Evolutionary conservation across 1,284 basidiomycete genomes (phyloP), one percentile per base, ranked within the genome.

Genomic region (Ustilago curta): DNA sequence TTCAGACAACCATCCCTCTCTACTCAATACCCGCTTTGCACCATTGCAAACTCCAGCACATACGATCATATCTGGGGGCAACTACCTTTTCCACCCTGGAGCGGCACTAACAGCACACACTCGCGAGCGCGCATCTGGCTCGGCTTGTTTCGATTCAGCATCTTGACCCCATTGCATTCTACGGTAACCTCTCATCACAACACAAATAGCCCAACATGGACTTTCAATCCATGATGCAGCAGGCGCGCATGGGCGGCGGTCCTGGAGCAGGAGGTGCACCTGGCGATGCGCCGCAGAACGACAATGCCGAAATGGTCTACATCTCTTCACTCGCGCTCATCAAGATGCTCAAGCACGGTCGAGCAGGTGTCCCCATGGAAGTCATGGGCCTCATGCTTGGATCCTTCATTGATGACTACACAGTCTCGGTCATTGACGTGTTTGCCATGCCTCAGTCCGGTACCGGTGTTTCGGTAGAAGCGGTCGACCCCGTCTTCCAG

Each of bases 401-500:
- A 27, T 95, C 98, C 85, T 99, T 99, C 79, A 93, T 99, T 50
- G 97, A 99, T 87, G 97, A 99, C 84, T 99, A 97, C 87, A 80
- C 82, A 21, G 84, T 88, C 50, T 87, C 96, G 85, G 95, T 97
- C 59, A 93, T 98, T 84, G 97, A 99, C 84, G 97, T 99, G 70
- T 99, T 99, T 84, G 97, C 97, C 48, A 99, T 99, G 97, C 97
- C 97, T 37, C 97, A 99, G 84, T 95, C 94, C 19, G 97, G 97
- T 76, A 99, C 97, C 18, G 97, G 95, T 0, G 96, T 99, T 50
- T 96, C 94, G 58, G 96, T 99, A 76, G 96, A 99, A 87, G 97
- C 96, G 12, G 97, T 99, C 3, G 97, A 99, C 86, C 95, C 98
- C 77, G 97, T 99, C 37, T 99, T 99, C 87, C 97, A 99, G 86